Percentiles rank a stretch among this genome's conserved stretches.
Conservation (phyloP, 2,329 filamentous ascomycete genomes). For the Colletotrichum destructivum region DNA sequence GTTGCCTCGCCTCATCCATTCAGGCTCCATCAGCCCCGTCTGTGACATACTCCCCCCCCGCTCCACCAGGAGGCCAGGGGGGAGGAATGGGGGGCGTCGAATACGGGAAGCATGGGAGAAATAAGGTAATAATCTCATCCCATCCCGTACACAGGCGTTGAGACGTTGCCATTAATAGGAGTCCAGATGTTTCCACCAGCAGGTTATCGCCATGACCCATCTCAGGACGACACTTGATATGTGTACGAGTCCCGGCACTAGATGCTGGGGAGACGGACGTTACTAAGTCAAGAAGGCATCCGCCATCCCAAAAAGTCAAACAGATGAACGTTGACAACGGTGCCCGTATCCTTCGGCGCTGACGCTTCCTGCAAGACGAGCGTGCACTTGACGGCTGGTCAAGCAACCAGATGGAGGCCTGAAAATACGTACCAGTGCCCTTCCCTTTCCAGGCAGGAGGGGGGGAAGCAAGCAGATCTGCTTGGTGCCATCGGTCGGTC, state of each 20-base stretch:
- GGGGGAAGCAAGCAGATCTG: conserved; percentile 35
- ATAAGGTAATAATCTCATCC: conserved; percentile 35
- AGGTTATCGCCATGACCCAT: conserved; percentile 5
- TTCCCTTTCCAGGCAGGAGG: conserved; percentile 17
- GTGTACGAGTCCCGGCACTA: not conserved
- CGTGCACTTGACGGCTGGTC: conserved; percentile 16
- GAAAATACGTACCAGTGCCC: not conserved
- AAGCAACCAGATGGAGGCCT: not conserved
- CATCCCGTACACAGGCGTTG: conserved; percentile 17
- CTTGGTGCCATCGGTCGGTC: conserved; percentile 35
- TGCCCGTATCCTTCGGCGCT: not conserved
- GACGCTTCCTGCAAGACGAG: conserved; percentile 5
- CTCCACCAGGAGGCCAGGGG: conserved; percentile 21
- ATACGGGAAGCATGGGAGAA: conserved; percentile 41
- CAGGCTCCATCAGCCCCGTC: conserved; percentile 27
- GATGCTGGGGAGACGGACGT: conserved; percentile 8
- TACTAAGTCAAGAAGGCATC: not conserved
- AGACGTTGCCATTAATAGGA: conserved; percentile 28
- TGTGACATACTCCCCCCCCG: conserved; percentile 36
- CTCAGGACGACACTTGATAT: conserved; percentile 5
- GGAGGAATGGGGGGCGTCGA: conserved; percentile 32
- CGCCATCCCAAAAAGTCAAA: conserved; percentile 14
- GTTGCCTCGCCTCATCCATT: conserved; percentile 24
- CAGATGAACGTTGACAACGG: conserved; percentile 18
- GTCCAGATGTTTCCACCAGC: conserved; percentile 3